Conservation (phyloP, 73 alveolate genomes). For the Durusdinium trenchii region DNA sequence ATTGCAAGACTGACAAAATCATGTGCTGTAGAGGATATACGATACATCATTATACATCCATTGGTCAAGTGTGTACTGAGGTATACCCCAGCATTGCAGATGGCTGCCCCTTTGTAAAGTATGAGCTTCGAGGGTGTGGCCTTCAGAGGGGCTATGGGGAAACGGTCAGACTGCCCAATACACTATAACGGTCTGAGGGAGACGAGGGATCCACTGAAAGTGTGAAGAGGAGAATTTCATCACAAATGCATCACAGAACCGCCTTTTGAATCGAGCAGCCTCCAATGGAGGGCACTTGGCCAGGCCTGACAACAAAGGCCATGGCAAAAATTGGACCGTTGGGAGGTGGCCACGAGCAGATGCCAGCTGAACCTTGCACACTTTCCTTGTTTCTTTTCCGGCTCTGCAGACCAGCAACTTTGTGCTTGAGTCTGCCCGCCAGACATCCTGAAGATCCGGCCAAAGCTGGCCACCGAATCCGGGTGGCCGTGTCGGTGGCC, state of each 20-base stretch:
- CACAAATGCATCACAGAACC: background rate
- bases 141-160: background rate
- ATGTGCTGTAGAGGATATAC: too few relatives aligned
- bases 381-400: background rate
- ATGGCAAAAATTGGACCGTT: conserved; percentile 92
- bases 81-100: conserved; percentile 82
- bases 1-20: too few relatives aligned
- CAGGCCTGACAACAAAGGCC: conserved; percentile 92
- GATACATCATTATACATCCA: too few relatives aligned
- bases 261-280: too few relatives aligned
- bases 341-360: conserved; percentile 36
- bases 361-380: background rate
- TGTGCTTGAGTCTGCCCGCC: background rate
- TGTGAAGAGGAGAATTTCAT: background rate
- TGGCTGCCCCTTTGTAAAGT: conserved; percentile 58
- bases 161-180: too few relatives aligned
- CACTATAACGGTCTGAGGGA: too few relatives aligned
- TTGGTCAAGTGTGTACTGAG: too few relatives aligned
- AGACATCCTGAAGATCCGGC: conserved; percentile 61
- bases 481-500: conserved; percentile 17
- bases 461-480: conserved; percentile 4
- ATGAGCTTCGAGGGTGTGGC: conserved; percentile 42
- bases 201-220: too few relatives aligned
- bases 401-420: background rate
- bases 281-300: too few relatives aligned